Evolutionary conservation across 2,329 filamentous ascomycete species (phyloP), one percentile per base, ranked within the genome.

Genomic region (Magnaporthales sp.): DNA sequence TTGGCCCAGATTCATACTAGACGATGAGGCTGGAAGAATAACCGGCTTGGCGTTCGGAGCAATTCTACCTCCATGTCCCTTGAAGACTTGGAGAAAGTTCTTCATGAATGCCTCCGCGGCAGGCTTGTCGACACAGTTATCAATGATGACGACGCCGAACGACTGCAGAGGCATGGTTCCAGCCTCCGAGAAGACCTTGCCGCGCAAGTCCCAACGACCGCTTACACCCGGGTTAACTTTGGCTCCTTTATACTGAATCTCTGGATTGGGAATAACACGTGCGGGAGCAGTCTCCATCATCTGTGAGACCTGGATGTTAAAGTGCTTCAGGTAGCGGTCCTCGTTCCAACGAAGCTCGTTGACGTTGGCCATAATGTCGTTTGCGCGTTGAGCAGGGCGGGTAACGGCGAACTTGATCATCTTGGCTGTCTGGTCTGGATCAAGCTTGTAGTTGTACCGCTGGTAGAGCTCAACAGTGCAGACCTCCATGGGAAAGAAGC

Each of bases 341-440:
- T 83, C 74, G 1, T 73, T 70, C 87, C 92, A 95, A 10, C 87
- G 80, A 0, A 94, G 81, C 70, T 90, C 84, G 0, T 79, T 74
- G 9, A 97, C 85, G 19, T 90, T 90, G 3, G 84, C 75, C 63
- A 87, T 79, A 71, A 98, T 93, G 24, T 90, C 86, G 0, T 75
- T 71, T 70, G 86, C 85, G n/a, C 95, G 91, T 31, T 87, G 75
- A 0, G 76, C 75, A 0, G 95, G 95, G 1, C 89, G 84, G 6
- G 90, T 92, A 4, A 97, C 94, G 0, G 94, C 93, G 72, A 94
- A 92, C 76, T 91, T 94, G 80, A 99, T 97, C 95, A 99, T 99
- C 5, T 84, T 79, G 0, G 89, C 80, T 0, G 94, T 97, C 78
- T 96, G 84, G 0, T 72, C 66, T 0, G 83, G 80, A 66, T 83